phyloP scores from a whole-genome alignment of 768 basidiomycete genomes.

The Antrodiella citrinella region DNA sequence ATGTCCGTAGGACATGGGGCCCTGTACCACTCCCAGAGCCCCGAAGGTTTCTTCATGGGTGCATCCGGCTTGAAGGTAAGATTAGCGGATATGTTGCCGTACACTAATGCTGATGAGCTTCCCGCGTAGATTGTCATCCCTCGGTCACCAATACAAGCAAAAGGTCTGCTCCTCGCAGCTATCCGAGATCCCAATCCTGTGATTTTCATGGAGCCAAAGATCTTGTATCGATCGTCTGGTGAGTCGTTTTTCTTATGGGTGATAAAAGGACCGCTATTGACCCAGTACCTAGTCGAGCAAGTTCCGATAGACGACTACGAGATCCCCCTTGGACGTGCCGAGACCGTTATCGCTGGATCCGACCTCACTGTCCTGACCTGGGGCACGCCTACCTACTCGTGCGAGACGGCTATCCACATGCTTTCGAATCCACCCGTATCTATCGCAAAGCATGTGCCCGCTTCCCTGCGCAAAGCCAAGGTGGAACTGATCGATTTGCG shows the following conservation, averaged over 20 bases:
- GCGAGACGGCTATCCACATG: conserved; percentile 75
- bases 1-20: conserved; percentile 93
- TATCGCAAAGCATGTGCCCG: conserved; percentile 58
- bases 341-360: conserved; percentile 61
- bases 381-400: conserved; percentile 91
- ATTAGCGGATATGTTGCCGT: background rate
- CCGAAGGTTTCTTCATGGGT: conserved; percentile 91
- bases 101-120: too few species aligned
- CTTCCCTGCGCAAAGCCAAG: conserved; percentile 54
- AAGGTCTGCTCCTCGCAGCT: conserved; percentile 77
- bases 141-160: conserved; percentile 92
- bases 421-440: conserved; percentile 57
- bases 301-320: conserved; percentile 84
- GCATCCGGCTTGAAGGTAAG: conserved; percentile 80
- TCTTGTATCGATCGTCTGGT: conserved; percentile 88
- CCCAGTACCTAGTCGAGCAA: conserved; percentile 64
- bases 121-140: conserved; percentile 67
- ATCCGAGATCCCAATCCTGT: conserved; percentile 93
- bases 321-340: conserved; percentile 78
- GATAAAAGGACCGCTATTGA: background rate
- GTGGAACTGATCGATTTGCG: conserved; percentile 88
- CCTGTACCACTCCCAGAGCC: conserved; percentile 91
- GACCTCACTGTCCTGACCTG: conserved; percentile 89
- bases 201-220: conserved; percentile 92
- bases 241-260: conserved; percentile 1